phyloP scores from a whole-genome alignment of 139 green algal species.

The Micromonas pusilla region DNA sequence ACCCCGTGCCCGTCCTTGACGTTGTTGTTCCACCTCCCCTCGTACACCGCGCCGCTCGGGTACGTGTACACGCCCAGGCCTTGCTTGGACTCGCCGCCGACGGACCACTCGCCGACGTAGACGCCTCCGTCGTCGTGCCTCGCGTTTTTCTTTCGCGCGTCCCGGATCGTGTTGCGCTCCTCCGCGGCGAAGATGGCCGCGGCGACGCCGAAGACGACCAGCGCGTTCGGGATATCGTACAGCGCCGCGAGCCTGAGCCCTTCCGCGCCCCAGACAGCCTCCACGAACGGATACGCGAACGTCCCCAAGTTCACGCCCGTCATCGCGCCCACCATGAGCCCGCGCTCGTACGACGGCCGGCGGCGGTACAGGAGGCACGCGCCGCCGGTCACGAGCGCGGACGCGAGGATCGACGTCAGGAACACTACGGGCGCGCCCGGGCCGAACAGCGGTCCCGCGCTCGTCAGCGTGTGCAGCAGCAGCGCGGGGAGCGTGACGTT shows the following conservation, averaged over 20 bases:
- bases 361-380: neutral
- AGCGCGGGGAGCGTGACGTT: slow-evolving; percentile 14
- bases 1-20: slow-evolving; percentile 25
- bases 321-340: neutral
- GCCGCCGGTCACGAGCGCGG: neutral
- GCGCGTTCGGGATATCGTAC: slow-evolving; percentile 17
- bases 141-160: neutral
- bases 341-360: neutral
- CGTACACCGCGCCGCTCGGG: slow-evolving; percentile 8
- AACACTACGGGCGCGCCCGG: neutral
- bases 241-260: neutral
- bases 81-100: neutral
- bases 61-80: slow-evolving; percentile 13
- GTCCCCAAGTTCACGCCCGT: slow-evolving; percentile 23
- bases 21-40: slow-evolving; percentile 26
- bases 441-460: neutral
- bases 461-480: slow-evolving; percentile 9
- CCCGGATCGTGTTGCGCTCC: neutral
- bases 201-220: slow-evolving; percentile 14
- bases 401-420: neutral
- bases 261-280: slow-evolving; percentile 7
- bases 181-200: slow-evolving; percentile 4
- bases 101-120: slow-evolving; percentile 12
- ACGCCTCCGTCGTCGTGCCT: slow-evolving; percentile 16
- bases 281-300: slow-evolving; percentile 23